Base-by-base conservation (phyloP, 805 yeast species). In the Grigorovia humatica region DNA sequence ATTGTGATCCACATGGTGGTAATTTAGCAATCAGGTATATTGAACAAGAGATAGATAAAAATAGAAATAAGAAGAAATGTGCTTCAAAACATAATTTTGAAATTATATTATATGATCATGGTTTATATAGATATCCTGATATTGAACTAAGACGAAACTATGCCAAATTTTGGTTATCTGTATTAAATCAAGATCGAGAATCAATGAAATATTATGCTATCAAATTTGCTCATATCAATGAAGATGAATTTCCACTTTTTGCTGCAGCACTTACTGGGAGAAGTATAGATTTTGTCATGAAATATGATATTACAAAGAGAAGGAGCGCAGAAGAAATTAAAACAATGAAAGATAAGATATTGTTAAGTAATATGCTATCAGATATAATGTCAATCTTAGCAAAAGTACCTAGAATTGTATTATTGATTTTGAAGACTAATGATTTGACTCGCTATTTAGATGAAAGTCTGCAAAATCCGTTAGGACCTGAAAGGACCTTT, bases 1-100 rank as follows among this genome's bases (percentile, higher is more conserved):
- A 93, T 66, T 93, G 99, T 70, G 99, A 93, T 66, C 99, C 99
- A 1, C 99, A 93, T 66, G 96, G 96, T 11, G 99, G 99, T 0
- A 93, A 93, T 62, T 72, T 93, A 53, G 96, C 98, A 0, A 88
- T 93, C 20, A 73, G 89, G 51, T 32, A 32, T 32, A 13, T 32
- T 32, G 69, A 74, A 1, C 59, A 67, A 8, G 55, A 59, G 18
- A 15, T 19, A 9, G 9, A 3, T 38, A 38, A n/a, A 8, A 44
- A 46, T 6, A 23, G 6, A 8, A 27, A 48, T 9, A 19, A 18
- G 15, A 57, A 57, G 23, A 65, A 53, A 40, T 17, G 38, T 13
- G 48, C 58, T 11, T 71, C 74, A 29, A 69, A 70, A 4, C 88
- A 83, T 63, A 90, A 91, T 64, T 93, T 93, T 65, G 99, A 93